Evolutionary conservation across 495 filamentous ascomycete genomes (phyloP), one percentile per base, ranked within the genome.

Genomic region (Tetracladium marchalianum): DNA sequence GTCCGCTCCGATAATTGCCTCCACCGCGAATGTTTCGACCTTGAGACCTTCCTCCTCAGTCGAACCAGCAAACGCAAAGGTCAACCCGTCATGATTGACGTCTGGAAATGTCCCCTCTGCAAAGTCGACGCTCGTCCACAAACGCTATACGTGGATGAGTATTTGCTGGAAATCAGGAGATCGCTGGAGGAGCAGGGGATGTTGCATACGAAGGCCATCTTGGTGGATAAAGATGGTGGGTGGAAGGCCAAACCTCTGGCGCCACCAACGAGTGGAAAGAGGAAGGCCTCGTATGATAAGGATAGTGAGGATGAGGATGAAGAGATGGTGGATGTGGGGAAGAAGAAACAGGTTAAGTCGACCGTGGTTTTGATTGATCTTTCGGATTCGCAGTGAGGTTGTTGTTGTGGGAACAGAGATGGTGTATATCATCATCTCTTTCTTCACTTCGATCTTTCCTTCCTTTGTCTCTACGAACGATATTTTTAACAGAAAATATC

Each of bases 1-100:
- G 85, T 76, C 6, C 80, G 88, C 13, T 78, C 85, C 11, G 63
- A 51, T 6, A 39, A 37, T 12, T 78, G 74, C 60, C 63, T 64
- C 6, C 90, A 96, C 59, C 64, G 77, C 32, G 86, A 95, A 62
- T 93, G 86, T 59, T 95, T 96, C 58, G 90, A 96, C 59, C 80
- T 92, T 17, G 76, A 87, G 19, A 87, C 76, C 0, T 95, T 84
- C 65, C 71, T 96, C 11, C 57, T 66, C 11, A 87, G 84, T 0
- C 73, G 82, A 0, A 65, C 62, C 31, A 46, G 57, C 31, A 74
- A 63, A 57, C 55, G 54, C 47, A 66, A 56, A 37, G 73, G 55
- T 32, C 68, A 72, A 47, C 74, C 77, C 0, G 72, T 73, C 31
- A 67, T 76, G 46, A 70, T 76, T n/a, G 85, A 92, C 41, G 74